These are phyloP conservation scores for Aspergillus sp. DNA, from an alignment of 2,329 filamentous ascomycete species.

Conservation along the genomic window DNA sequence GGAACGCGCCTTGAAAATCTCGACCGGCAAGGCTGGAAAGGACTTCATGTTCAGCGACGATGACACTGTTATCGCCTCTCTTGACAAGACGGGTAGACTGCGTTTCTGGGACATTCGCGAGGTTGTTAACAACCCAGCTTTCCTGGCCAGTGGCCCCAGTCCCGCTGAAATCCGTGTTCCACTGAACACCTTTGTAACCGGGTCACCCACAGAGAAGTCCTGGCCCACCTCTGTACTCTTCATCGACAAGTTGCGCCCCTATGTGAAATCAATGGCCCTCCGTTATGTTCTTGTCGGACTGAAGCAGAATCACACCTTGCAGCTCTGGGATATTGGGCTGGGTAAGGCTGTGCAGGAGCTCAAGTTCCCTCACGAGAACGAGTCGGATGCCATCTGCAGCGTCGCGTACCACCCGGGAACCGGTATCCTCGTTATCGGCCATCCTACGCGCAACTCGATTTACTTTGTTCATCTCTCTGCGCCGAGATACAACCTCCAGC, in stretches of 20 bases:
- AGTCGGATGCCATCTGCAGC: constrained; percentile 96
- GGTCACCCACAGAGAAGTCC: constrained; percentile 83
- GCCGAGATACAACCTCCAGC: constrained; percentile 78
- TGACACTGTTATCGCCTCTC: constrained; percentile 86
- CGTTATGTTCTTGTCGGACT: constrained; percentile 96
- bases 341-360: constrained; percentile 96
- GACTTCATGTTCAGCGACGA: constrained; percentile 98
- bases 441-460: constrained; percentile 93
- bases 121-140: constrained; percentile 52
- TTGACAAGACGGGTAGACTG: constrained; percentile 93
- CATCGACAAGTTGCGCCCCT: constrained; percentile 92
- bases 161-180: constrained; percentile 78
- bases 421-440: constrained; percentile 89
- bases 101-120: constrained; percentile 97
- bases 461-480: constrained; percentile 96
- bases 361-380: constrained; percentile 90
- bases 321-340: constrained; percentile 95
- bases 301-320: constrained; percentile 98
- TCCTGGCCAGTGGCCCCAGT: constrained; percentile 36
- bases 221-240: constrained; percentile 96
- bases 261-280: constrained; percentile 81
- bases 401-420: constrained; percentile 89
- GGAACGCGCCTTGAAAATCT: constrained; percentile 86
- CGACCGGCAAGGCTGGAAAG: constrained; percentile 95
- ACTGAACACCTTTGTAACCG: constrained; percentile 79